These are phyloP conservation scores for Podila horticola DNA, from an alignment of 192 early-diverging fungal species.

Conservation along the genomic window DNA sequence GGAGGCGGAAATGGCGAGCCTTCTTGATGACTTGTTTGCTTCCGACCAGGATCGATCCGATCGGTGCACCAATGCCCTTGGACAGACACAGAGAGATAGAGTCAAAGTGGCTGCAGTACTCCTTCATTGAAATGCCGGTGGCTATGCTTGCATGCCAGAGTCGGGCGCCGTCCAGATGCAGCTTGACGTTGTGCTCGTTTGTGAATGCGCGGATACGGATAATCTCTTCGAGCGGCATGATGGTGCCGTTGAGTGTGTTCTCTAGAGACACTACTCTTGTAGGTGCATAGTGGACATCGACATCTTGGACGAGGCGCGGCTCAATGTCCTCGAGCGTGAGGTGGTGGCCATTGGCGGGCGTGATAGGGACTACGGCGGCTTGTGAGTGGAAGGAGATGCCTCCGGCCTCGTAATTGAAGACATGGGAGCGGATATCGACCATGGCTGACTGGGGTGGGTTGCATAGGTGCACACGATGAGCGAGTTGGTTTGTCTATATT, in stretches of 20 bases:
- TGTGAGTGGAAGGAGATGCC: constrained; percentile 83
- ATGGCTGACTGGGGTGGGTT: constrained; percentile 83
- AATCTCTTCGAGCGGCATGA: constrained; percentile 84
- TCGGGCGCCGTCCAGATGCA: constrained; percentile 92
- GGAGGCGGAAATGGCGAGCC: constrained; percentile 84
- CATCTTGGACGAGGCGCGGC: constrained; percentile 62
- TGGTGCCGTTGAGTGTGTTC: constrained; percentile 86
- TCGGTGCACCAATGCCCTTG: constrained; percentile 91
- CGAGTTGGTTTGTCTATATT: constrained; percentile 76
- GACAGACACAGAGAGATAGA: constrained; percentile 89
- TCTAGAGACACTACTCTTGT: constrained; percentile 85
- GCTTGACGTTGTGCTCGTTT: constrained; percentile 57
- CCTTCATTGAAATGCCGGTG: constrained; percentile 70
- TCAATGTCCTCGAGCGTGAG: constrained; percentile 73
- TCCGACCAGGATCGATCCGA: constrained; percentile 88
- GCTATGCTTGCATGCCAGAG: constrained; percentile 87
- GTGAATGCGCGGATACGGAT: constrained; percentile 69
- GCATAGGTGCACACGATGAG: constrained; percentile 76
- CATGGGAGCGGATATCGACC: constrained; percentile 79
- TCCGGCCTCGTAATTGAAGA: constrained; percentile 80
- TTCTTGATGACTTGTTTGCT: constrained; percentile 71
- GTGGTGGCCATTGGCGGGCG: constrained; percentile 61
- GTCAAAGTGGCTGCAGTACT: constrained; percentile 80
- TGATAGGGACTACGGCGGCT: constrained; percentile 72
- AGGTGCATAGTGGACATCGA: constrained; percentile 80